Conservation (phyloP, 371 early-diverging fungal genomes). For the Mucor mucedo region DNA sequence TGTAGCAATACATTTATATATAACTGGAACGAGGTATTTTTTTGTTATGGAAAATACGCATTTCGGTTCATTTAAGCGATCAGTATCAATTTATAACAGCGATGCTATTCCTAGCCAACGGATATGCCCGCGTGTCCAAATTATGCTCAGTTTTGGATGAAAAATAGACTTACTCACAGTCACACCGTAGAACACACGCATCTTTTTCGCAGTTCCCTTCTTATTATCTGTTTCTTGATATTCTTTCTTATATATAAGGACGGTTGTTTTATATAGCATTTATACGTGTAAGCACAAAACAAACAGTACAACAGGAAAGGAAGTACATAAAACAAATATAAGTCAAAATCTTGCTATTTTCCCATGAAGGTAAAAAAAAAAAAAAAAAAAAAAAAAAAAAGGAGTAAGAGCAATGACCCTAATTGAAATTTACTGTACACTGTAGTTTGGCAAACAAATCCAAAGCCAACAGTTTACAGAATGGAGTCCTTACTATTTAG, state of each 20-base stretch:
- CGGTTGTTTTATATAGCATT: background rate
- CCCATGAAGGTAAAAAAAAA: conserved; percentile 6
- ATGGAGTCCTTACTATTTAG: conserved; percentile 93
- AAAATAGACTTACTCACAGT: conserved; percentile 16
- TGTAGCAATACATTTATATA: too few relatives aligned
- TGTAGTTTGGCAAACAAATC: conserved; percentile 96
- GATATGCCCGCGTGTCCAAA: conserved; percentile 24
- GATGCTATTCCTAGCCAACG: conserved; percentile 17
- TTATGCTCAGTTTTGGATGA: conserved; percentile 20
- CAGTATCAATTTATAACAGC: conserved; percentile 1
- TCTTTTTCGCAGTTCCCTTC: background rate
- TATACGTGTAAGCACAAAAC: background rate
- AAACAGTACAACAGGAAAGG: background rate
- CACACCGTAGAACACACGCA: conserved; percentile 7
- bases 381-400: background rate
- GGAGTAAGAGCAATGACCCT: background rate
- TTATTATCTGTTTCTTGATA: conserved; percentile 2
- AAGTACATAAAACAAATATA: background rate
- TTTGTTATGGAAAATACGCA: too few relatives aligned
- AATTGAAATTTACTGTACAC: background rate
- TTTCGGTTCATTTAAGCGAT: too few relatives aligned
- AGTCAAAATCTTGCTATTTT: background rate
- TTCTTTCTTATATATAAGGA: background rate
- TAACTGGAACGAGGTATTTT: too few relatives aligned
- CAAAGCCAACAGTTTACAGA: conserved; percentile 89